A percentile compares a stretch with the other conserved stretches of the same genome.
Conservation (phyloP, 306 rosid species). For the Amphicarpaea edgeworthii region DNA sequence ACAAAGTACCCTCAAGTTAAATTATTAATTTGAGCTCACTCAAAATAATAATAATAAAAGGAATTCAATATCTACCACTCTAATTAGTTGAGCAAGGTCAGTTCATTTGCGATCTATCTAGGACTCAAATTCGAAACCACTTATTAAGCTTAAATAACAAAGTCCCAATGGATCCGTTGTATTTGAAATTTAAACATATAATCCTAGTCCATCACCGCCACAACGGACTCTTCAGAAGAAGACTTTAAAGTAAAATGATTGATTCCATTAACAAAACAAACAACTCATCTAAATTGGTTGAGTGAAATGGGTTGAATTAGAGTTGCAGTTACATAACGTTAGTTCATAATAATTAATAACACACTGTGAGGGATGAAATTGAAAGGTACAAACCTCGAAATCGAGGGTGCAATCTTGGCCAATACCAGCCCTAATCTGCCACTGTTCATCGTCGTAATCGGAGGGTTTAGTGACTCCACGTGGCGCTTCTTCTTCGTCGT, state of each 20-base stretch:
- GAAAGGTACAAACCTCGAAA: slow-evolving; percentile 63
- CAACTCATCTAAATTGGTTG: no score
- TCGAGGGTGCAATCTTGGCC: slow-evolving; percentile 90
- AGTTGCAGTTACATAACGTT: no score
- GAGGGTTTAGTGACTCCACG: slow-evolving; percentile 54
- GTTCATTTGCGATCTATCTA: neutral
- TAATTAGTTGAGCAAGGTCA: neutral
- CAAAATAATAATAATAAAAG: no score
- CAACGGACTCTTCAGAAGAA: neutral
- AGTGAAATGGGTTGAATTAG: no score
- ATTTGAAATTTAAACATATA: neutral
- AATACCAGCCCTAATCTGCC: slow-evolving; percentile 78
- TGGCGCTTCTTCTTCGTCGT: slow-evolving; percentile 49
- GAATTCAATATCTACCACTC: neutral
- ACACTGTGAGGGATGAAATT: neutral
- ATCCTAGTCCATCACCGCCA: neutral
- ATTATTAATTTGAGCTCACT: neutral
- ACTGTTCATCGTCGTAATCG: slow-evolving; percentile 81
- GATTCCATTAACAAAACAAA: no score
- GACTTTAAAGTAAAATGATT: no score
- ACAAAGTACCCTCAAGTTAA: neutral
- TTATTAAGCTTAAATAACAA: neutral
- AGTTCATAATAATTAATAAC: no score
- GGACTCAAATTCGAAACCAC: neutral
- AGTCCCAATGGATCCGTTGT: neutral